A percentile compares a stretch with the other conserved stretches of the same genome.
phyloP scores from a whole-genome alignment of 768 basidiomycete genomes.

The Tricholoma sp. region DNA sequence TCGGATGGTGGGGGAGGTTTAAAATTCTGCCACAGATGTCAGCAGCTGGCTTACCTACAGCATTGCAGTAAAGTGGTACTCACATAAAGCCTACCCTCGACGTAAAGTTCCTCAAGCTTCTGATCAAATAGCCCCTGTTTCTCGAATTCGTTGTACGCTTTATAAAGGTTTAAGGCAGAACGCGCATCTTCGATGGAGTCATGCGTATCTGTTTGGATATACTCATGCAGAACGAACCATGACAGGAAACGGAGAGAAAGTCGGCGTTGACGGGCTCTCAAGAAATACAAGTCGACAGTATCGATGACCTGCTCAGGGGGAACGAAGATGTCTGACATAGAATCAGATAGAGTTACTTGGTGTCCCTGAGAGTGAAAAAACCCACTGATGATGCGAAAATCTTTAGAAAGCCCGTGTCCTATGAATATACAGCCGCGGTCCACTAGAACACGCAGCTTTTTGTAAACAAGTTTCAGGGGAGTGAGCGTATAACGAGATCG shows the following conservation, averaged over 20 bases:
- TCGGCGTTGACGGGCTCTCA: constrained; percentile 75
- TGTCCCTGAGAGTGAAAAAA: constrained; percentile 5
- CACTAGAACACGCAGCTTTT: constrained; percentile 89
- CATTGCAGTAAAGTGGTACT: constrained; percentile 19
- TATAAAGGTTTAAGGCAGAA: constrained; percentile 81
- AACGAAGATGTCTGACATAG: constrained; percentile 78
- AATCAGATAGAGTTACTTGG: constrained; percentile 1
- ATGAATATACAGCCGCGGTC: constrained; percentile 96
- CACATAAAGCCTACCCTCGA: constrained; percentile 71
- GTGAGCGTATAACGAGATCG: constrained; percentile 85
- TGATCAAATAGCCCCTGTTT: constrained; percentile 75
- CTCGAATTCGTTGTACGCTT: constrained; percentile 74
- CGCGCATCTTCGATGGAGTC: constrained; percentile 98
- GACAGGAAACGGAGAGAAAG: constrained; percentile 89
- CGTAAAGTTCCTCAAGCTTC: constrained; percentile 82
- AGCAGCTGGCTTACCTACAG: not conserved
- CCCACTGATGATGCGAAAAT: constrained; percentile 97
- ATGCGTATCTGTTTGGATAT: constrained; percentile 91
- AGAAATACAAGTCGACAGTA: constrained; percentile 94
- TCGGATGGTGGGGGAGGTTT: constrained; percentile 12
- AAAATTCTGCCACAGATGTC: constrained; percentile 13
- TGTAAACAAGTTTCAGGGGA: constrained; percentile 96
- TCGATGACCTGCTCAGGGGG: constrained; percentile 95
- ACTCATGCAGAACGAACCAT: constrained; percentile 88
- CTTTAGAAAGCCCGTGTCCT: constrained; percentile 95